Evolutionary conservation across 2,329 filamentous ascomycete genomes (phyloP), one percentile per base, ranked within the genome.

Genomic region (Truncatella angustata): DNA sequence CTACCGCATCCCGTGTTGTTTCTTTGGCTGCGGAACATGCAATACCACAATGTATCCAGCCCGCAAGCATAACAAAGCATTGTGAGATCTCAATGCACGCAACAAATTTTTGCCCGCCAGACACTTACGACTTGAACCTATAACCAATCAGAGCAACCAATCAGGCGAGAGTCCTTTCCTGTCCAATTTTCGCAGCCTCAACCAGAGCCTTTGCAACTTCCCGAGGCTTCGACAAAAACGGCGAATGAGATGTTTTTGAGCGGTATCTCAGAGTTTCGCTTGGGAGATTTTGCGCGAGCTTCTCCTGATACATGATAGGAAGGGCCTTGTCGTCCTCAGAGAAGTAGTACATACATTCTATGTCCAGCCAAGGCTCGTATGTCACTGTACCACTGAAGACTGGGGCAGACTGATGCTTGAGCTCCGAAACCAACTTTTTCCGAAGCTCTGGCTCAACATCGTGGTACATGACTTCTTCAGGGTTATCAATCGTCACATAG

Each of bases 331-430:
- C 58, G 20, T 58, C 55, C 12, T 58, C 54, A 42, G 54, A 57
- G 49, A 57, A 55, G 36, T 57, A 37, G 44, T 57, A 60, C 54
- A 55, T 55, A 47, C 55, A 55, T 18, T 58, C 54, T 4, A 57
- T 52, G 6, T 60, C 57, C 49, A 59, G 52, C 57, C 57, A 60
- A 14, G 58, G 57, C 54, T 59, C 57, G 51, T 60, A 59, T 3
- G 52, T 56, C 14, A 58, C 57, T 21, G 32, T 28, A 49, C 58
- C 58, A 7, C 23, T 39, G 49, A 59, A 58, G 1, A 59, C 55
- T 18, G 51, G 51, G 16, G 53, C 52, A 3, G 58, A 59, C 47
- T 57, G 52, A 50, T 58, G 54, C 50, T 54, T 45, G 40, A 60
- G 55, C 21, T 46, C 49, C 16, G 54, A 21, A 7, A 59, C 49